Conservation (phyloP, 2,329 filamentous ascomycete species). For the Tolypocladium nubicola region DNA sequence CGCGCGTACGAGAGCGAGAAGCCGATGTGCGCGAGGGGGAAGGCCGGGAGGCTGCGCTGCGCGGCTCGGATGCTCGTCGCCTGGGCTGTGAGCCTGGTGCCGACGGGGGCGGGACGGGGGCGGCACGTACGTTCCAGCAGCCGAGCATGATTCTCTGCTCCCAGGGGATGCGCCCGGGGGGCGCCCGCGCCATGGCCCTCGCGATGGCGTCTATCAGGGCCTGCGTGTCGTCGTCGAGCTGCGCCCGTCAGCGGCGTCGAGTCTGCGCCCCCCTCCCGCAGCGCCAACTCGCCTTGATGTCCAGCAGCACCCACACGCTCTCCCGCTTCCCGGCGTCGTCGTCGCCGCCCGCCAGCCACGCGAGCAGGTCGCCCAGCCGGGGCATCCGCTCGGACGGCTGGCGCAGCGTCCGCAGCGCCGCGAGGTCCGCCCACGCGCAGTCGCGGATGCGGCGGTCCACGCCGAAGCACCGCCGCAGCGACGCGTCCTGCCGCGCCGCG, state of each 20-base stretch:
- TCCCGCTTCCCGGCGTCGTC: constrained; percentile 37
- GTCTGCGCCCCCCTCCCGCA: too few relatives aligned
- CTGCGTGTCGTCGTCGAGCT: constrained; percentile 60
- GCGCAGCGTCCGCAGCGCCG: constrained; percentile 53
- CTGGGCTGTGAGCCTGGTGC: constrained; percentile 19
- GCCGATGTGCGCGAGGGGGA: constrained; percentile 57
- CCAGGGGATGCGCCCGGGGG: constrained; percentile 48
- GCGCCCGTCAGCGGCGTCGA: background rate
- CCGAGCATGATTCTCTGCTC: constrained; percentile 64
- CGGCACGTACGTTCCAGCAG: constrained; percentile 58
- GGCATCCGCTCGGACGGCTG: constrained; percentile 65
- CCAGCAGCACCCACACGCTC: constrained; percentile 41
- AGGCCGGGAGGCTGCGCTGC: constrained; percentile 49
- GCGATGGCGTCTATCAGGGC: constrained; percentile 62
- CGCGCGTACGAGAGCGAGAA: constrained; percentile 57
- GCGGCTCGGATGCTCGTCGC: constrained; percentile 58
- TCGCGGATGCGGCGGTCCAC: constrained; percentile 61
- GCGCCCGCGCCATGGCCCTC: constrained; percentile 46
- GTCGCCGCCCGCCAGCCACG: constrained; percentile 50
- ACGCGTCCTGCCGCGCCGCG: constrained; percentile 46
- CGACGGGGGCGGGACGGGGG: background rate
- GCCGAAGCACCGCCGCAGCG: constrained; percentile 74
- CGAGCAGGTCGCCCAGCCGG: constrained; percentile 61
- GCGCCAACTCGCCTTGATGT: constrained; percentile 60
- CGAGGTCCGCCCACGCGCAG: constrained; percentile 65